phyloP scores from a whole-genome alignment of 768 basidiomycete genomes.

The Suillus spraguei region DNA sequence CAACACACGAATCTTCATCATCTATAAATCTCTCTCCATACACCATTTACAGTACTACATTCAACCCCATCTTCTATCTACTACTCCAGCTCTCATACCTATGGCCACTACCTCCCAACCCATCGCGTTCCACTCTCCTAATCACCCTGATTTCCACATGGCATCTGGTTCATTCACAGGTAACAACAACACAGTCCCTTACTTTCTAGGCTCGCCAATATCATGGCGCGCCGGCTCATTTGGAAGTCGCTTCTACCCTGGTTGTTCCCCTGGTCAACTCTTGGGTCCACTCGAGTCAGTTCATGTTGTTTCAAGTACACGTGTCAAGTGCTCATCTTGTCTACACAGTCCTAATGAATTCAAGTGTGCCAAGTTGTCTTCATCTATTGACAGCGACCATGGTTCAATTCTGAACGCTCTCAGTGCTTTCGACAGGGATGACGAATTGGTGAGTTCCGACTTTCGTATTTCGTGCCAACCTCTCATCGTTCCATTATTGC shows the following conservation, averaged over 20 bases:
- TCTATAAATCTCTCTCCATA: slow-evolving; percentile 9
- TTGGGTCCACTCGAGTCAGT: slow-evolving; percentile 69
- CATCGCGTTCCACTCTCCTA: slow-evolving; percentile 40
- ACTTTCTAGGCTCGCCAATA: slow-evolving; percentile 72
- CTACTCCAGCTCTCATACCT: slow-evolving; percentile 1
- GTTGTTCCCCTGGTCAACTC: slow-evolving; percentile 63
- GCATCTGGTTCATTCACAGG: slow-evolving; percentile 52
- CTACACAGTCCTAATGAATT: slow-evolving; percentile 45
- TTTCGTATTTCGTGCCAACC: background rate
- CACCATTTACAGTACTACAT: slow-evolving; percentile 1
- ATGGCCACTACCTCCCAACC: slow-evolving; percentile 47
- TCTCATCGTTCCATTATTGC: background rate
- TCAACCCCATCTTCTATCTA: background rate
- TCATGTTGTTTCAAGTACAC: background rate
- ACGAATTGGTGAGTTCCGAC: slow-evolving; percentile 62
- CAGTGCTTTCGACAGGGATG: slow-evolving; percentile 66
- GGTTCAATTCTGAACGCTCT: slow-evolving; percentile 65
- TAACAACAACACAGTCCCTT: slow-evolving; percentile 55
- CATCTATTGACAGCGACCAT: slow-evolving; percentile 65
- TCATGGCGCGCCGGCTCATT: slow-evolving; percentile 73
- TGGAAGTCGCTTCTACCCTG: slow-evolving; percentile 62
- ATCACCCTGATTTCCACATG: slow-evolving; percentile 35
- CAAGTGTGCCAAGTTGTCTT: slow-evolving; percentile 46
- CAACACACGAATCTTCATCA: slow-evolving; percentile 3
- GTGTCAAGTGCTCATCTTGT: slow-evolving; percentile 8